Percentiles rank a stretch among this genome's conserved stretches.
Evolutionary conservation across 352 stramenopile species (phyloP).

Genomic region (Blastocystis sp.): DNA sequence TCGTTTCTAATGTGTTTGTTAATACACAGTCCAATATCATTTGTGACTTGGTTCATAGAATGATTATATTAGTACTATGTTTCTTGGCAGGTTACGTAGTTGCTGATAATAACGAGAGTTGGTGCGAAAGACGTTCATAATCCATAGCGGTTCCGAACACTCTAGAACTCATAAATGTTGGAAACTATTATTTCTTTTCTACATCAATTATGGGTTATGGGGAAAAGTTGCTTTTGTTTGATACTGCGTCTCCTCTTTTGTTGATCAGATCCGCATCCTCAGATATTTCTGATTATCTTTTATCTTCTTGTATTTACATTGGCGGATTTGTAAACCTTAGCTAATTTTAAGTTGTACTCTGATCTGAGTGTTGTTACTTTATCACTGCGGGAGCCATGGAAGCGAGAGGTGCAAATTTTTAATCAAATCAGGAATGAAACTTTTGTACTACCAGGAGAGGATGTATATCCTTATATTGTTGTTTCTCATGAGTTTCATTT

Average conservation of each 20-base stretch:
- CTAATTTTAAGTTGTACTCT: neutral
- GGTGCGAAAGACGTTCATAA: neutral
- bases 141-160: neutral
- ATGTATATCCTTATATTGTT: neutral
- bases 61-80: no score
- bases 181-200: neutral
- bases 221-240: neutral
- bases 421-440: neutral
- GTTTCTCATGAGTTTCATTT: neutral
- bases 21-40: neutral
- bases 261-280: conserved; percentile 8
- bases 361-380: neutral
- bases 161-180: neutral
- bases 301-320: neutral
- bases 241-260: neutral
- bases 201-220: neutral
- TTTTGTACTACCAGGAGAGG: neutral
- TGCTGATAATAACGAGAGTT: neutral
- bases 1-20: conserved; percentile 55
- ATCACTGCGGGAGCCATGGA: neutral
- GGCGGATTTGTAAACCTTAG: neutral
- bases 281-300: neutral
- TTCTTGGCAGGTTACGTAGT: neutral
- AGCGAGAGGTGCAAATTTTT: neutral
- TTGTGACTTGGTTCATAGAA: no score